Base-by-base conservation (phyloP, 2,329 filamentous ascomycete genomes). In the Bipolaris gigantea region DNA sequence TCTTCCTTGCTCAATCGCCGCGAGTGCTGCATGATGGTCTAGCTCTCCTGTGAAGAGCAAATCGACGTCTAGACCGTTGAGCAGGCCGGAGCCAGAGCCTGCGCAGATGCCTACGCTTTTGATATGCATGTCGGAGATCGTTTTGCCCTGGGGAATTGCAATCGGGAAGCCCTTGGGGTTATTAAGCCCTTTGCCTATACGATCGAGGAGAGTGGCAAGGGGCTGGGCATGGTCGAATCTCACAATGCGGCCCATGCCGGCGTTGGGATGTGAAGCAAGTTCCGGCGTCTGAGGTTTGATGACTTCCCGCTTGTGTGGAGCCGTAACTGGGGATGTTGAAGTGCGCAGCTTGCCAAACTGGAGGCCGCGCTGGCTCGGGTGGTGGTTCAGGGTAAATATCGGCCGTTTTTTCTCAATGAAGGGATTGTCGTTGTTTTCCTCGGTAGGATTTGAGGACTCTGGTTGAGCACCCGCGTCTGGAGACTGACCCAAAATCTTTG, bases 1-100 rank as follows among this genome's bases (percentile, higher is more conserved):
- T 59, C 87, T 87, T 1, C 92, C 92, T 54, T 87, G 84, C 78
- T 97, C 92, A 25, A 89, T 90, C 1, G 92, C 90, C 35, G 89
- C 85, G 53, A 99, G 82, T 3, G 93, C 92, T 60, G 94, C 91
- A 72, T 99, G 94, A 72, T 99, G 94, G 66, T 85, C 89, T 80
- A 97, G 84, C 77, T 99, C 94, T 1, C 94, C 94, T 0, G 91
- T 97, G 64, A 99, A 89, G 4, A 95, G 76, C 35, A 97, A 74
- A 67, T 97, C 91, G 0, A 92, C 90, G 38, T 80, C 76, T 8
- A 86, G 79, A 36, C 82, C 81, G 58, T 85, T 85, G 54, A 97
- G 83, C 18, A 97, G 81, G 35, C 87, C 85, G 1, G 87, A 89
- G 0, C 94, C 94, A 6, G 89, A 94, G 1, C 94, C 94, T 0